Evolutionary conservation across 257 asterid species (phyloP), one percentile per base, ranked within the genome.

Genomic region (Fraxinus cuspidata): DNA sequence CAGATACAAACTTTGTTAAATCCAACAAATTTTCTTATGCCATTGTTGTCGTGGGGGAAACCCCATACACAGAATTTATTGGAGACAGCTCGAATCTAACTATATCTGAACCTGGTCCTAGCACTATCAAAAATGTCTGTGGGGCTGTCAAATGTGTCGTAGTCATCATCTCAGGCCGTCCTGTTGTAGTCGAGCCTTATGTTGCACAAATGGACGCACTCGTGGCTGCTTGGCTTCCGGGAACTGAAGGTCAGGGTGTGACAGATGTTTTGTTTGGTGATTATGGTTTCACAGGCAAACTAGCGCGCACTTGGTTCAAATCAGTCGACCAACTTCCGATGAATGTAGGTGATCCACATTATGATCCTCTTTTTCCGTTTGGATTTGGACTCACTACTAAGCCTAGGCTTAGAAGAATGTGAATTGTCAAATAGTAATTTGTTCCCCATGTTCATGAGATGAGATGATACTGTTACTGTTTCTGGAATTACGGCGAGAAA

Each of bases 191-290:
- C 2, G 80, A 89, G 80, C 92, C 88, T 4, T 83, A 83, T 70
- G 72, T 89, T 56, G 73, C 83, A 19, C 65, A 60, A 23, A 86
- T 89, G 23, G 92, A 85, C 4, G 92, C 92, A 16, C 83, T 89
- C 19, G 92, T 89, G 66, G 90, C 90, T 7, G 92, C 90, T 25
- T 89, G 94, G 94, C 88, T 86, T 73, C 92, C 92, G 0, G 94
- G 94, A 56, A 74, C 88, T 10, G 94, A 89, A 81, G 94, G 94
- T 44, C 86, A 87, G 68, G 94, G 94, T 0, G 84, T 89, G 6
- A 77, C 90, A 31, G 92, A 89, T 80, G 87, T 88, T 53, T 77
- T 86, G 44, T 89, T 88, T 71, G 94, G 94, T 18, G 83, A 86
- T 66, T 85, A 81, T 42, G 92, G 89, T 35, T 89, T 89, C 63